phyloP scores from a whole-genome alignment of 164 flowering plant genomes.

The Annona squamosa region DNA sequence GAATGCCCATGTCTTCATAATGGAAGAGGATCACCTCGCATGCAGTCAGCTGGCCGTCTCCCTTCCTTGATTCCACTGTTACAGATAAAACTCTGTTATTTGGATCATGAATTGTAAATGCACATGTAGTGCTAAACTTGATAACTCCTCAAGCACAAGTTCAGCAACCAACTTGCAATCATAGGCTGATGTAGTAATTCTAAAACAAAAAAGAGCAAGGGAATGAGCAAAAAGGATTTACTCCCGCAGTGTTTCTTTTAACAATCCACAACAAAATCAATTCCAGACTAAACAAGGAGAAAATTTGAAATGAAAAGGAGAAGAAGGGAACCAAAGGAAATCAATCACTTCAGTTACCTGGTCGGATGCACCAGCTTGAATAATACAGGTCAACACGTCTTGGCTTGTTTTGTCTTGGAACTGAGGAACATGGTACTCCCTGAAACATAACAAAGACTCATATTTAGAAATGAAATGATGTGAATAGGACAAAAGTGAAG shows the following conservation, averaged over 20 bases:
- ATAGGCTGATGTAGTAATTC: too few relatives aligned
- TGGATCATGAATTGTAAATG: neutral
- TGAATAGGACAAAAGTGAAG: neutral
- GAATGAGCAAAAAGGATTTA: too few relatives aligned
- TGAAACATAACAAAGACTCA: conserved; percentile 15
- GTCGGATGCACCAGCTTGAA: conserved; percentile 69
- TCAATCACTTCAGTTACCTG: conserved; percentile 31
- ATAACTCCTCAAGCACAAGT: too few relatives aligned
- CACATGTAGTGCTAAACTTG: neutral
- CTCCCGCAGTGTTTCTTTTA: too few relatives aligned
- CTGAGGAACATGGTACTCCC: conserved; percentile 45
- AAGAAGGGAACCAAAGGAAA: neutral
- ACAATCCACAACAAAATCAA: too few relatives aligned
- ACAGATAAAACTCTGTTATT: neutral
- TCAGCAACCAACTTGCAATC: too few relatives aligned
- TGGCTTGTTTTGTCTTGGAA: conserved; percentile 54
- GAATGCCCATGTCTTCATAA: conserved; percentile 85
- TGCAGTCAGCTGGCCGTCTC: conserved; percentile 48
- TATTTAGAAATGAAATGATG: neutral
- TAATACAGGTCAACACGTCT: conserved; percentile 71
- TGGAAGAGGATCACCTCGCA: conserved; percentile 80
- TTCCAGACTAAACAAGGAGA: neutral
- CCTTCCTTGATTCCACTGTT: conserved; percentile 56
- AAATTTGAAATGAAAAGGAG: neutral
- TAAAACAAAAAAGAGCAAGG: too few relatives aligned